Evolutionary conservation across 352 stramenopile genomes (phyloP).

Genomic region (Globisporangium solare): DNA sequence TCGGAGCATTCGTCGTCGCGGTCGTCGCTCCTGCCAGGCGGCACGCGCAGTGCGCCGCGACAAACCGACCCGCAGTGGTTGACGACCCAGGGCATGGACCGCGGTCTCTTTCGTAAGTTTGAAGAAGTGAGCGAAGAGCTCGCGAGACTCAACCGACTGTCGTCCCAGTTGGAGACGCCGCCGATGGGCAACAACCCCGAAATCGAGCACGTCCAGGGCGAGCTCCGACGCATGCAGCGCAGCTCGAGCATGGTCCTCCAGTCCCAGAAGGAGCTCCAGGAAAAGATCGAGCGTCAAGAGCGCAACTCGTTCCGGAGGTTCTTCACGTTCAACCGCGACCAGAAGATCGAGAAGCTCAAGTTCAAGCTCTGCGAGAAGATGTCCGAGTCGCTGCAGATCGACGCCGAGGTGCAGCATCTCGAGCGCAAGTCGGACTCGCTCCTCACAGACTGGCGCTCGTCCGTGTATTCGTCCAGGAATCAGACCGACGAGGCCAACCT

Average conservation of each 20-base stretch:
- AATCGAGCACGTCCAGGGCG: slow-evolving; percentile 31
- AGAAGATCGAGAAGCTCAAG: slow-evolving; percentile 49
- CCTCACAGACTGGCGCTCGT: slow-evolving; percentile 39
- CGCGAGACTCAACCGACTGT: slow-evolving; percentile 30
- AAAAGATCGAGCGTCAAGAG: slow-evolving; percentile 66
- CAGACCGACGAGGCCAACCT: slow-evolving; percentile 21
- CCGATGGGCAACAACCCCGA: slow-evolving; percentile 25
- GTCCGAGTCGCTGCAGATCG: slow-evolving; percentile 38
- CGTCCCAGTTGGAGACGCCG: slow-evolving; percentile 16
- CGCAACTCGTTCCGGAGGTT: slow-evolving; percentile 47
- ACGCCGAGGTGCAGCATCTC: slow-evolving; percentile 51
- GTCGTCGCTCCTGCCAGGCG: slow-evolving; percentile 4
- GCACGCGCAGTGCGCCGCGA: slow-evolving; percentile 5
- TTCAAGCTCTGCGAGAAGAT: slow-evolving; percentile 52
- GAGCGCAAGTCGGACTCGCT: slow-evolving; percentile 51
- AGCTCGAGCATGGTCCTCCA: slow-evolving; percentile 35
- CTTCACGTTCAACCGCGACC: slow-evolving; percentile 45
- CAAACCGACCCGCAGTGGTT: slow-evolving; percentile 7
- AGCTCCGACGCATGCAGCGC: slow-evolving; percentile 38
- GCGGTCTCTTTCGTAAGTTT: slow-evolving; percentile 51
- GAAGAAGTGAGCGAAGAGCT: slow-evolving; percentile 51
- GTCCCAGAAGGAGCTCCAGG: slow-evolving; percentile 59
- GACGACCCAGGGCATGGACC: slow-evolving; percentile 28
- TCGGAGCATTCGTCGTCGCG: slow-evolving; percentile 1
- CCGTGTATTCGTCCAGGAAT: slow-evolving; percentile 17